Evolutionary conservation across 345 rosid species (phyloP), one percentile per base, ranked within the genome.

Genomic region (Rhodamnia argentea): DNA sequence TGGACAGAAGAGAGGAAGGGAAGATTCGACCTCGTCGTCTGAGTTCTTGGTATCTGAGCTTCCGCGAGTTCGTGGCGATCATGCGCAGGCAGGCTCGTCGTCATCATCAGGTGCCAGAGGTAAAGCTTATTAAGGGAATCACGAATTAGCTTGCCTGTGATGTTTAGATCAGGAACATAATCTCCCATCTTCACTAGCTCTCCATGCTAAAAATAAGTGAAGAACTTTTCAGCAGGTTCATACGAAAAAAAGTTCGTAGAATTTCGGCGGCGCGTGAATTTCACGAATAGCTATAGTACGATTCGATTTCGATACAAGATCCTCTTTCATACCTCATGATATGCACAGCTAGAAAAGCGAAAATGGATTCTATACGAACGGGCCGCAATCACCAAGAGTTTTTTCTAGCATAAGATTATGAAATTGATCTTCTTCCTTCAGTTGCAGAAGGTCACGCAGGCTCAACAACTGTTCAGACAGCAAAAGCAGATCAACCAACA

Each of bases 71-170:
- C 81, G 32, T 26, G 90, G 57, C 37, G 58, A 84, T 13, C 20
- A 82, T 32, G 53, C 84, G 47, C 87, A 81, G 37, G 89, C 86
- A 18, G 78, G 85, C 47, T 59, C 47, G 52, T 82, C 74, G 4
- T 64, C 88, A 3, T 84, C 89, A 27, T 87, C 88, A 26, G 47
- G 44, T 74, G 50, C 62, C 23, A 85, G 84, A 89, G 92, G 92
- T 89, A 78, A 78, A 85, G 81, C 81, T 70, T 37, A 70, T 37
- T 16, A 64, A 64, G 32, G 76, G 42, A 29, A 64, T 62, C 20
- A 29, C 42, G 29, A 27, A 23, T 37, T 32, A 70, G 44, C 44
- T 32, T 7, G 12, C 78, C 44, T 32, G 78, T 70, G 44, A 32
- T 70, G 9, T 18, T 70, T 32, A 16, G 78, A 32, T 70, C 78